Evolutionary conservation across 225 moss, liverwort and hornwort genomes (phyloP).

Genomic region (Pleurozium schreberi): DNA sequence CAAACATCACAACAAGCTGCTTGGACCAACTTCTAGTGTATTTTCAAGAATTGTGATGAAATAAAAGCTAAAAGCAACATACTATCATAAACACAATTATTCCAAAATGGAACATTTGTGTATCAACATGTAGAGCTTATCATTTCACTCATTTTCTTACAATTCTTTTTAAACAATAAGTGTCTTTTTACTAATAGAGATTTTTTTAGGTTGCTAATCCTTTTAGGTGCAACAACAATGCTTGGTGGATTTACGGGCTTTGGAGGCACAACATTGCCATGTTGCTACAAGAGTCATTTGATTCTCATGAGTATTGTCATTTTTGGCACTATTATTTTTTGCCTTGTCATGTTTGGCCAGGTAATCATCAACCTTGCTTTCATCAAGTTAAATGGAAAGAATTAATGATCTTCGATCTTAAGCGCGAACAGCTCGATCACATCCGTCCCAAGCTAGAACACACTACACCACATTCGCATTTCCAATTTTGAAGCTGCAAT

Average conservation of each 20-base stretch:
- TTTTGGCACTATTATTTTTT: conserved; percentile 34
- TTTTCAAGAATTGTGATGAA: background rate
- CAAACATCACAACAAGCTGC: accelerated
- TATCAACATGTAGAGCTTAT: background rate
- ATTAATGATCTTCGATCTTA: background rate
- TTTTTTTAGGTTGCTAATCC: conserved; percentile 28
- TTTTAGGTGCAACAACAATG: conserved; percentile 31
- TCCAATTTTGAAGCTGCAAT: background rate
- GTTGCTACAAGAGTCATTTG: conserved; percentile 49
- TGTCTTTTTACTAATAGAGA: background rate
- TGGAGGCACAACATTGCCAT: conserved; percentile 58
- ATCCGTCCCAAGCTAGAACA: background rate
- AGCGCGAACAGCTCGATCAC: background rate
- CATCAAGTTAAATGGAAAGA: background rate
- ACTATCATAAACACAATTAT: background rate
- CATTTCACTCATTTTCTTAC: background rate
- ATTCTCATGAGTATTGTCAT: conserved; percentile 23
- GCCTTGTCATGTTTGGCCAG: conserved; percentile 41
- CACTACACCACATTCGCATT: background rate
- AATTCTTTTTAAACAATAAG: too few relatives aligned
- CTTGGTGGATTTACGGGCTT: conserved; percentile 45
- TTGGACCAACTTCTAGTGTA: background rate
- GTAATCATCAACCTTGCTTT: background rate
- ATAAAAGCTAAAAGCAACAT: background rate
- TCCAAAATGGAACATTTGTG: accelerated